phyloP scores from a whole-genome alignment of 441 rosid genomes.

The Bocquillonia castaneifolia region DNA sequence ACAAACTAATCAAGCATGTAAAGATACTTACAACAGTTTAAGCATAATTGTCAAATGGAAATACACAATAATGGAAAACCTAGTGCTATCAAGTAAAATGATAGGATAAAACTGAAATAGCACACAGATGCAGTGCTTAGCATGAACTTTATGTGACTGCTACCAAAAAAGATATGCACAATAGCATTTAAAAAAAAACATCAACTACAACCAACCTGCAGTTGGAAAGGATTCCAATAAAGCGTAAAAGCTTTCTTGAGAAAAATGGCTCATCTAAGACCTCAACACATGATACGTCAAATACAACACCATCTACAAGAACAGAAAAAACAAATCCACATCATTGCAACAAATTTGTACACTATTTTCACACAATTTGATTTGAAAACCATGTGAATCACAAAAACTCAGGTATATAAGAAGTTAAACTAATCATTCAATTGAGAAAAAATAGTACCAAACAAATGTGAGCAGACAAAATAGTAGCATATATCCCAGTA shows the following conservation, averaged over 20 bases:
- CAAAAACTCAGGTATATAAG: too few species aligned
- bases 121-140: not conserved
- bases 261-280: slow-evolving; percentile 75
- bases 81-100: too few species aligned
- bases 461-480: not conserved
- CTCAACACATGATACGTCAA: slow-evolving; percentile 45
- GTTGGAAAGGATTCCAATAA: slow-evolving; percentile 68
- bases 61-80: too few species aligned
- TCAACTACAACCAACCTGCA: slow-evolving; percentile 62
- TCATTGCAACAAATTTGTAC: not conserved
- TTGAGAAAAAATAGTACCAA: not conserved
- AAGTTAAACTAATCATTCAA: slow-evolving; percentile 2
- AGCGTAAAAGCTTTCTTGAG: slow-evolving; percentile 71
- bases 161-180: not conserved
- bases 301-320: slow-evolving; percentile 47
- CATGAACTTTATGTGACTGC: not conserved
- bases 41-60: too few species aligned
- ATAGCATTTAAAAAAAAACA: slow-evolving; percentile 7
- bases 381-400: slow-evolving; percentile 8
- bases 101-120: too few species aligned
- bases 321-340: slow-evolving; percentile 12
- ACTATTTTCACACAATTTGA: slow-evolving; percentile 1
- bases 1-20: not conserved
- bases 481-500: not conserved
- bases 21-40: not conserved